These are phyloP conservation scores for Mycena epipterygia DNA, from an alignment of 768 basidiomycete genomes.

Conservation along the genomic window DNA sequence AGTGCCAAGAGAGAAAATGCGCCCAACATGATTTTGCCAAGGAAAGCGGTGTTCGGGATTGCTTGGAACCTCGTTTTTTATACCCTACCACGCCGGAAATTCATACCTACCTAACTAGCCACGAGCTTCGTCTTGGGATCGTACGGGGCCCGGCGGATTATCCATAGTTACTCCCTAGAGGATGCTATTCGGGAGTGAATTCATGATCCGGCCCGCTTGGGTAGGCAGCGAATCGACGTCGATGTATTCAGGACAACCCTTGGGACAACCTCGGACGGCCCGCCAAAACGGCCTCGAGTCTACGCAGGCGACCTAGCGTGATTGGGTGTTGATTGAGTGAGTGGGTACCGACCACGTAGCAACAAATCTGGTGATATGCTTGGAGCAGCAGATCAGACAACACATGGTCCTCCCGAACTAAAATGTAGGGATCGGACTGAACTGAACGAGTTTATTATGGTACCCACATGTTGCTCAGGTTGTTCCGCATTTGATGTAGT, in stretches of 20 bases:
- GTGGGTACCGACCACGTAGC: conserved; percentile 15
- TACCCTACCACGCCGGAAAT: not conserved
- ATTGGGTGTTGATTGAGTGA: not conserved
- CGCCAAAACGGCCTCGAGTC: not conserved
- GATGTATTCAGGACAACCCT: too few relatives aligned
- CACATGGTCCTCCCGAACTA: conserved; percentile 3
- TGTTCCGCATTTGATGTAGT: too few relatives aligned
- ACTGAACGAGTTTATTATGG: not conserved
- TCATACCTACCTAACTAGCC: not conserved
- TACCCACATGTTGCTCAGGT: too few relatives aligned
- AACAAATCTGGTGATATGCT: not conserved
- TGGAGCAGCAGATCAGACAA: not conserved
- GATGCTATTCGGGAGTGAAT: not conserved
- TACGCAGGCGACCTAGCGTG: not conserved
- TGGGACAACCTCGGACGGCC: too few relatives aligned
- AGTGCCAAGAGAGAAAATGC: conserved; percentile 21
- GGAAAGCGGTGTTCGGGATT: not conserved
- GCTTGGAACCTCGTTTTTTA: conserved; percentile 4
- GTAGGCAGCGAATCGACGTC: too few relatives aligned
- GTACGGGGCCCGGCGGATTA: not conserved
- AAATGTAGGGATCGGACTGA: not conserved
- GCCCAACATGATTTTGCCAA: conserved; percentile 17
- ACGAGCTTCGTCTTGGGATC: not conserved
- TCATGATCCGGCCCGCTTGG: not conserved
- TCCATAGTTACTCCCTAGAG: not conserved